These are phyloP conservation scores for Penicillium goetzii DNA, from an alignment of 495 filamentous ascomycete genomes.

Conservation along the genomic window DNA sequence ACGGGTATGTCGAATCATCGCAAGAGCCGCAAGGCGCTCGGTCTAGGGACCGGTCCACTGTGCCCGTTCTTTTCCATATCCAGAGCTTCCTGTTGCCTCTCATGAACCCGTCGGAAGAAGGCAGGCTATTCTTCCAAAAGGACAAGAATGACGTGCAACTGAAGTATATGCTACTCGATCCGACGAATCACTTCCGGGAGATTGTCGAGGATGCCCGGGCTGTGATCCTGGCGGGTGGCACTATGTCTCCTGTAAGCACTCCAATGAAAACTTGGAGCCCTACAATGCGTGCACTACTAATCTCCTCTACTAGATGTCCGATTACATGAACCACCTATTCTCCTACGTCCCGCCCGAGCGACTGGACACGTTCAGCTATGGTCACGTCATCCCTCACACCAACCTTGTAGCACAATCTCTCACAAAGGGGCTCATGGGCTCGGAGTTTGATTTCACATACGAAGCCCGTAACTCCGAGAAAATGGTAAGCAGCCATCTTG, in stretches of 20 bases:
- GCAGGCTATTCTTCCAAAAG: slow-evolving; percentile 79
- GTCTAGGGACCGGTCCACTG: slow-evolving; percentile 44
- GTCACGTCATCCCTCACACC: slow-evolving; percentile 85
- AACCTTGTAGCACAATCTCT: slow-evolving; percentile 79
- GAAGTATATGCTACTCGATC: slow-evolving; percentile 91
- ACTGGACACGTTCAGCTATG: slow-evolving; percentile 84
- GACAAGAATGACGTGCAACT: slow-evolving; percentile 60
- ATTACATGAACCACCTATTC: slow-evolving; percentile 85
- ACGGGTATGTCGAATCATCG: slow-evolving; percentile 73
- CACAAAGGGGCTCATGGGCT: slow-evolving; percentile 53
- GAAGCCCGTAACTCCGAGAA: slow-evolving; percentile 65
- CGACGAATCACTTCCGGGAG: slow-evolving; percentile 86
- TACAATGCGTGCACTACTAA: slow-evolving; percentile 1
- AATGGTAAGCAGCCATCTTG: slow-evolving; percentile 43
- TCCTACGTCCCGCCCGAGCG: slow-evolving; percentile 66
- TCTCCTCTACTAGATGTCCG: slow-evolving; percentile 63
- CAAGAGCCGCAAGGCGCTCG: slow-evolving; percentile 47
- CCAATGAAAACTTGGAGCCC: background rate
- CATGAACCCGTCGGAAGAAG: slow-evolving; percentile 87
- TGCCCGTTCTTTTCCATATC: slow-evolving; percentile 80
- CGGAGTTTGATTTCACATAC: slow-evolving; percentile 85
- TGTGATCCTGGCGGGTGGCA: slow-evolving; percentile 91
- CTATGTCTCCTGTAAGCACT: slow-evolving; percentile 80
- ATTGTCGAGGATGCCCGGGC: slow-evolving; percentile 85
- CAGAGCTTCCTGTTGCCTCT: slow-evolving; percentile 81